A percentile compares a stretch with the other conserved stretches of the same genome.
Evolutionary conservation across 352 stramenopile genomes (phyloP).

Genomic region (Saprolegnia parasitica): DNA sequence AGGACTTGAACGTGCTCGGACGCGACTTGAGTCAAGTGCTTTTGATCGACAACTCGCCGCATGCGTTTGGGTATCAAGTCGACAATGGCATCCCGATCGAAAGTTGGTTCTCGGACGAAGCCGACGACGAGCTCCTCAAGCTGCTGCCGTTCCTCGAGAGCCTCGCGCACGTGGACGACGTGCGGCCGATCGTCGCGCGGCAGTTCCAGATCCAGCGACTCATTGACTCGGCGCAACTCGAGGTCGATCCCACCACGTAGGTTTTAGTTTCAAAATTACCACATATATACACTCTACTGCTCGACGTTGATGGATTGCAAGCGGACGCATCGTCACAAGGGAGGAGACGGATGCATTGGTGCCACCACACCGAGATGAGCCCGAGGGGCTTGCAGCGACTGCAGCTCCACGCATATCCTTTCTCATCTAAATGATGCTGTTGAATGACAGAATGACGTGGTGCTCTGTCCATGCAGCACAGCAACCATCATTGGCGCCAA

Average conservation of each 20-base stretch:
- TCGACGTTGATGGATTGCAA: no score
- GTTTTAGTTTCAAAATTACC: no score
- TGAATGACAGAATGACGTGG: no score
- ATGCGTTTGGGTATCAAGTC: slow-evolving; percentile 98
- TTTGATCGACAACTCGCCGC: slow-evolving; percentile 98
- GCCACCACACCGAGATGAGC: no score
- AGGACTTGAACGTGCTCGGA: slow-evolving; percentile 97
- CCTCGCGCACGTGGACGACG: slow-evolving; percentile 82
- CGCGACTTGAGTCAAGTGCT: slow-evolving; percentile 86
- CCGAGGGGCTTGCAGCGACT: no score
- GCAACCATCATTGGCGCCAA: no score
- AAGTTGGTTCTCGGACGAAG: slow-evolving; percentile 97
- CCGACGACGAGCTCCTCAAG: slow-evolving; percentile 95
- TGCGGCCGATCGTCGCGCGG: slow-evolving; percentile 82
- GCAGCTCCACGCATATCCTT: no score
- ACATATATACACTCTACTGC: no score
- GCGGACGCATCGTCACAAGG: no score
- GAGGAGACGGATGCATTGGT: no score
- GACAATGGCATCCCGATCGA: slow-evolving; percentile 98
- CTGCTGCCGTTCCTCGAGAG: slow-evolving; percentile 93
- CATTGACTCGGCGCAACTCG: slow-evolving; percentile 48
- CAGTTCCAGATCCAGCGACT: slow-evolving; percentile 91
- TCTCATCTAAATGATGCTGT: no score
- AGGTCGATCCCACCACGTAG: not conserved
- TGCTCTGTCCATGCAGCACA: no score